Evolutionary conservation across 2,329 filamentous ascomycete genomes (phyloP).

Genomic region (Pseudopyrenochaeta lycopersici): DNA sequence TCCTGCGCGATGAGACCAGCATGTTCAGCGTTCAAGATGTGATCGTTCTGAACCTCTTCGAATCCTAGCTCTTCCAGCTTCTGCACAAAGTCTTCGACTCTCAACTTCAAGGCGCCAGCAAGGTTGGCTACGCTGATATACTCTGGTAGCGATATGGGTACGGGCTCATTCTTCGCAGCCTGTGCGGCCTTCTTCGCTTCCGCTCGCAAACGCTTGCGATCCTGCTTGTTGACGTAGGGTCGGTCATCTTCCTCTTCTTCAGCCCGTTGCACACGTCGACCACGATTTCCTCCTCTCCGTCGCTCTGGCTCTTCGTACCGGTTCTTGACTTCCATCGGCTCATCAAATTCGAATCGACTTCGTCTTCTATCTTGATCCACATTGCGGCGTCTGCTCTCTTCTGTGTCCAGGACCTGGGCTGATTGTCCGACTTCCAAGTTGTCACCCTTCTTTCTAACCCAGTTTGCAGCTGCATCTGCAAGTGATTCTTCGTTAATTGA

Average conservation of each 20-base stretch:
- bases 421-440: constrained; percentile 21
- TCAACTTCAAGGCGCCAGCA: constrained; percentile 76
- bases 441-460: constrained; percentile 28
- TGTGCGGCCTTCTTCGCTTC: constrained; percentile 47
- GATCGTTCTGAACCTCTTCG: constrained; percentile 81
- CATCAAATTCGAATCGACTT: constrained; percentile 36
- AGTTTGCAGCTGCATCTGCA: constrained; percentile 39
- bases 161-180: constrained; percentile 37
- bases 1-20: constrained; percentile 90
- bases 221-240: constrained; percentile 28
- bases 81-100: constrained; percentile 73
- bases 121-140: constrained; percentile 90
- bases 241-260: constrained; percentile 38
- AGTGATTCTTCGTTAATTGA: constrained; percentile 20
- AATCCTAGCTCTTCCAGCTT: constrained; percentile 92
- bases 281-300: constrained; percentile 25
- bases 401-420: constrained; percentile 15
- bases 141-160: constrained; percentile 79
- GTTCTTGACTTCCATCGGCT: constrained; percentile 29
- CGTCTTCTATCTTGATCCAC: constrained; percentile 32
- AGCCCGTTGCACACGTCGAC: constrained; percentile 32
- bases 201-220: constrained; percentile 43
- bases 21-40: constrained; percentile 89
- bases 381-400: constrained; percentile 28
- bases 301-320: constrained; percentile 43